These are phyloP conservation scores for Oryza meyeriana DNA, from an alignment of 176 grass and related monocot genomes.

Conservation along the genomic window DNA sequence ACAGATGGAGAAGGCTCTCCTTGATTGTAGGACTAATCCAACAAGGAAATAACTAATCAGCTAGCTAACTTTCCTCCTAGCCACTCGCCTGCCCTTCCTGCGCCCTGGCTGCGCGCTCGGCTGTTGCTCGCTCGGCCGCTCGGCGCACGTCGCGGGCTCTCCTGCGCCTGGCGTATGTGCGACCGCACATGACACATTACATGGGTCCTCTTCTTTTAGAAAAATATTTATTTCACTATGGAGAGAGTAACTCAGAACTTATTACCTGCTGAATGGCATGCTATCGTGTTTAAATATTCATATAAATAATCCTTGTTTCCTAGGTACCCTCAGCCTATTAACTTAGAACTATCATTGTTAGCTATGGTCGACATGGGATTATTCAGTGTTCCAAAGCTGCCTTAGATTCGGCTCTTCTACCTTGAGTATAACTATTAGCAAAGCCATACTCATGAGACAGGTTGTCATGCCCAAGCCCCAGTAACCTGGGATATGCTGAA, in stretches of 20 bases:
- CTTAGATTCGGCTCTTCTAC: not conserved
- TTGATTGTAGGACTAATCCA: no score
- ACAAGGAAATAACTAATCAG: no score
- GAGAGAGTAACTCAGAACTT: not conserved
- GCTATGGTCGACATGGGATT: not conserved
- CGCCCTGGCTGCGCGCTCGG: no score
- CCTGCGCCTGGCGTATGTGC: no score
- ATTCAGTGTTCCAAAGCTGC: not conserved
- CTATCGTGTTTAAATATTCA: not conserved
- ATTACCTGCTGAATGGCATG: not conserved
- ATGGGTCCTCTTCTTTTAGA: not conserved
- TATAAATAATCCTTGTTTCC: not conserved
- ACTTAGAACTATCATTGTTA: not conserved
- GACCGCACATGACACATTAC: no score
- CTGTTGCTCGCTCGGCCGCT: no score
- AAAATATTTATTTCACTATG: not conserved
- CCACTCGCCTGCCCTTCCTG: no score
- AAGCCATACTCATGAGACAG: not conserved
- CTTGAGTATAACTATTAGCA: not conserved
- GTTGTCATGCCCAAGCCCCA: not conserved
- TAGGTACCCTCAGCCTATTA: not conserved
- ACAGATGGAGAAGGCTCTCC: no score
- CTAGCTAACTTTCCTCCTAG: no score
- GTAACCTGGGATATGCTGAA: conserved; percentile 5
- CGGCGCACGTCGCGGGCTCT: no score